These are phyloP conservation scores for Chlamydomonas applanata DNA, from an alignment of 139 green algal genomes.

Conservation along the genomic window DNA sequence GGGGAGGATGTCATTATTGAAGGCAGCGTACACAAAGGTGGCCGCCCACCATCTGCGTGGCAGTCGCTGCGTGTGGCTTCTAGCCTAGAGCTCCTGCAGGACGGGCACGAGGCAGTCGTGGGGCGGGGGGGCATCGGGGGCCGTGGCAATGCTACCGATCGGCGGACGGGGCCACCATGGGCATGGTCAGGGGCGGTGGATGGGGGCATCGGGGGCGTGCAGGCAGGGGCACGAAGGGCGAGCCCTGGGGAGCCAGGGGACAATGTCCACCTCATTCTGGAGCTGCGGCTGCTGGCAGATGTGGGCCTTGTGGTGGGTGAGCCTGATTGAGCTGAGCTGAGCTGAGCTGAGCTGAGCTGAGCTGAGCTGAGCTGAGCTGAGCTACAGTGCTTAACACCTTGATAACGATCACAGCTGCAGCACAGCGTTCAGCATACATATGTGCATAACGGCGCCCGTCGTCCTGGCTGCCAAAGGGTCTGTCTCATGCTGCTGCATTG, in stretches of 20 bases:
- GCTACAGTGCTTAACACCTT: no score
- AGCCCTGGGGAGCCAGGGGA: neutral
- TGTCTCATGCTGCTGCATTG: no score
- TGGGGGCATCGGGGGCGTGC: no score
- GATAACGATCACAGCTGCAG: no score
- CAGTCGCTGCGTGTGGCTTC: neutral
- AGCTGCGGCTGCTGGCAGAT: slow-evolving; percentile 53
- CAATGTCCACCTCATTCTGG: slow-evolving; percentile 35
- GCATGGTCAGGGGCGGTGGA: no score
- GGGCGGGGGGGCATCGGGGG: neutral
- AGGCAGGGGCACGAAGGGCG: no score
- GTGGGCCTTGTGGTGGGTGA: slow-evolving; percentile 58
- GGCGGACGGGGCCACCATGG: neutral
- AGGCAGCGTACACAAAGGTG: neutral
- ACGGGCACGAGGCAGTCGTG: slow-evolving; percentile 1
- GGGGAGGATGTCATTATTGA: neutral
- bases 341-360: no score
- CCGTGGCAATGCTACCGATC: neutral
- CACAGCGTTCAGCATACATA: no score
- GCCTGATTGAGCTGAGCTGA: no score
- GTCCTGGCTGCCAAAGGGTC: no score
- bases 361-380: no score
- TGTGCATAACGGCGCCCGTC: no score
- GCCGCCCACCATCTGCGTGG: neutral
- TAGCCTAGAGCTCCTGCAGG: slow-evolving; percentile 1